Base-by-base conservation (phyloP, 441 rosid genomes). In the Jatropha podagrica region DNA sequence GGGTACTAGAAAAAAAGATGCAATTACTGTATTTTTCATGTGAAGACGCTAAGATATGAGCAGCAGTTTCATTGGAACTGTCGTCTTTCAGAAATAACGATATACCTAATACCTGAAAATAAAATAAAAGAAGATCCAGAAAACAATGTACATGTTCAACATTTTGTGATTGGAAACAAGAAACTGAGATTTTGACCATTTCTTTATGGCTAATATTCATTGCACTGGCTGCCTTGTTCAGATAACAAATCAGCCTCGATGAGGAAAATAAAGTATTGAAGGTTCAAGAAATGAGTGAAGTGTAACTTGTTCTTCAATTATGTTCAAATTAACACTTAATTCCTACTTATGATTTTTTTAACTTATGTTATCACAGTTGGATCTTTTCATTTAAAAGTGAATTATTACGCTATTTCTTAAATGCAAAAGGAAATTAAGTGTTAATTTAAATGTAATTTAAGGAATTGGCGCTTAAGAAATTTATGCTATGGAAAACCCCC, bases 31-130 rank as follows among this genome's bases (percentile, higher is more conserved):
- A 62, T 55, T 66, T 72, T 72, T 59, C 84, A 76, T 58, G 67
- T 78, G 84, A 74, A 54, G 11, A 8, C 76, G 74, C 23, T 12
- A 23, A 51, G 70, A 42, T 26, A 46, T 60, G 18, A 55, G 74
- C 69, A 68, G 74, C 79, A 41, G 5, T 46, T 67, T 11, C 76
- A 69, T 60, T 42, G 74, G 18, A 70, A 62, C 72, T 73, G 46
- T 65, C 42, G 65, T 68, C 63, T 27, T 65, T 13, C 2, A 14
- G 32, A 32, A 32, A 1, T 32, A 32, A 32, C 32, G 32, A 32
- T 32, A 32, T 32, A 32, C 32, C 32, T 32, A 32, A 69, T 20
- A 23, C 46, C 9, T 1, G 49, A 2, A 48, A 27, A 40, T 32
- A 32, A 32, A 32, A 32, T 32, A 32, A 0, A 32, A 32, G 32